Base-by-base conservation (phyloP, 176 grass and related monocot species). In the Oryza coarctata region DNA sequence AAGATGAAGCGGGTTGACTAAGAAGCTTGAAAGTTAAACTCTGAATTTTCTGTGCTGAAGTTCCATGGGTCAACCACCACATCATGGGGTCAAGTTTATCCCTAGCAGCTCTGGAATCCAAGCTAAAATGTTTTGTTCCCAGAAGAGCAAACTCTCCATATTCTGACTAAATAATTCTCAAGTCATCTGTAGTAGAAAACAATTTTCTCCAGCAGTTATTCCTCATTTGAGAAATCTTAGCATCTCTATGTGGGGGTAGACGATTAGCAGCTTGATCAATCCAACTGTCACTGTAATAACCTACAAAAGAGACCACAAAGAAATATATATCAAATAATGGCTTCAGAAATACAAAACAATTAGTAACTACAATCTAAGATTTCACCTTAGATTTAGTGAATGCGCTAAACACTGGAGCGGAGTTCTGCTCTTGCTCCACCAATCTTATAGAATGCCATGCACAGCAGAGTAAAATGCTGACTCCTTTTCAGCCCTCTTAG, bases 391-490 rank as follows among this genome's bases (percentile, higher is more conserved):
- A n/a, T 66, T 78, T 45, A 78, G 62, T 7, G 63, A 12, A 18
- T 65, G 38, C 0, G 26, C 76, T 31, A 66, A 31, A 49, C 45
- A 65, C 25, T 65, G 62, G 6, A 66, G 28, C 6, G 38, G 76
- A 33, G 61, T 13, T 79, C 65, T 66, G 25, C 40, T 79, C 27
- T 47, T 66, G 34, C 18, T 43, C 76, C 61, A 66, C 39, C 39
- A 32, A 32, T 79, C 38, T n/a, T n/a, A 61, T 33, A 66, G 45
- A 32, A 66, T 66, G 27, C 17, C 26, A 65, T 79, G 62, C 25
- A 79, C 39, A 63, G 7, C 27, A 64, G 36, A 64, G 40, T 47
- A 66, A 79, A 79, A 79, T 31, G 26, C 9, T 9, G 39, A 79
- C 14, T 66, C 58, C 23, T 49, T 3, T 49, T 79, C 27, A 79